These are phyloP conservation scores for Hortiboletus flavorubellus DNA, from an alignment of 768 basidiomycete genomes.

Conservation along the genomic window DNA sequence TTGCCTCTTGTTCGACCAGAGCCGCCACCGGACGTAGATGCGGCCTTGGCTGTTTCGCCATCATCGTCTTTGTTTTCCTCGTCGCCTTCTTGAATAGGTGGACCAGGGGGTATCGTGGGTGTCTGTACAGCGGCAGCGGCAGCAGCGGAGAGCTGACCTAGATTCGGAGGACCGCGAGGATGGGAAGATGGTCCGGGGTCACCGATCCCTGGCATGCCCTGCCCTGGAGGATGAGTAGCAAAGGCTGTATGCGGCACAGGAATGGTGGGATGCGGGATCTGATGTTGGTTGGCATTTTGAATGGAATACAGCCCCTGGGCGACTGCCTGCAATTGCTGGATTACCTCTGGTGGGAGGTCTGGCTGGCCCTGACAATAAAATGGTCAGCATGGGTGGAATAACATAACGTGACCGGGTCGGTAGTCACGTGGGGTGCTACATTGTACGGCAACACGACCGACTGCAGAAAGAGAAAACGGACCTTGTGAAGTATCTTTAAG, in stretches of 20 bases:
- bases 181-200: slow-evolving; percentile 75
- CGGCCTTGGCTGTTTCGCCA: slow-evolving; percentile 20
- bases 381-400: not conserved
- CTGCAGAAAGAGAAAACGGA: slow-evolving; percentile 25
- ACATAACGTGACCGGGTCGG: slow-evolving; percentile 23
- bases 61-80: slow-evolving; percentile 30
- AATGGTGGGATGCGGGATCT: slow-evolving; percentile 26
- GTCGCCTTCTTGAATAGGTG: slow-evolving; percentile 17
- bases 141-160: slow-evolving; percentile 53
- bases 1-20: slow-evolving; percentile 47
- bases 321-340: slow-evolving; percentile 55
- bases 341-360: slow-evolving; percentile 58
- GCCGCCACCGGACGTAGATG: slow-evolving; percentile 28
- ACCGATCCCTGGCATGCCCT: slow-evolving; percentile 50
- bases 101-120: slow-evolving; percentile 15
- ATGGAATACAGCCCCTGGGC: slow-evolving; percentile 39
- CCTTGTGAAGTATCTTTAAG: slow-evolving; percentile 59
- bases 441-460: not conserved
- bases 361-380: slow-evolving; percentile 39
- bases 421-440: slow-evolving; percentile 24
- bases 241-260: slow-evolving; percentile 41
- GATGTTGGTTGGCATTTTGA: slow-evolving; percentile 29
- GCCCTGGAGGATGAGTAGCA: slow-evolving; percentile 21
- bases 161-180: slow-evolving; percentile 62
- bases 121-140: slow-evolving; percentile 46